phyloP scores from a whole-genome alignment of 495 filamentous ascomycete species.

The Penicillium pulvis region DNA sequence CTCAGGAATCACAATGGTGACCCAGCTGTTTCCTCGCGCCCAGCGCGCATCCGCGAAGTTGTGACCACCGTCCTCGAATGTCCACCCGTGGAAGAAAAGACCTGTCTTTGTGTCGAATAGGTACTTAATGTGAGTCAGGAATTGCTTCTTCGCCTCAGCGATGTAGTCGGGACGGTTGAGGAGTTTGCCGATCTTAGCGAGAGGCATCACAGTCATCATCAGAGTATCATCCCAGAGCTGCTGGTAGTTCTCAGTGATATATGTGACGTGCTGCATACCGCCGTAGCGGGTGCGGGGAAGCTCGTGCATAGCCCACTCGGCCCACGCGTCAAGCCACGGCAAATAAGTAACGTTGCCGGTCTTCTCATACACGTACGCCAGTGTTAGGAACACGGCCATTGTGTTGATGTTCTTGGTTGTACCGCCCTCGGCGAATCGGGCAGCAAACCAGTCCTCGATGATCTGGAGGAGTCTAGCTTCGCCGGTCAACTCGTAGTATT shows the following conservation, averaged over 20 bases:
- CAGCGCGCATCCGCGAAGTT: slow-evolving; percentile 71
- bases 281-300: slow-evolving; percentile 67
- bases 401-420: slow-evolving; percentile 84
- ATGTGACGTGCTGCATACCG: slow-evolving; percentile 73
- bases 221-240: slow-evolving; percentile 80
- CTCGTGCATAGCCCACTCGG: slow-evolving; percentile 74
- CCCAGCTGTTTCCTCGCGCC: slow-evolving; percentile 69
- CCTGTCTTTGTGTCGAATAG: slow-evolving; percentile 67
- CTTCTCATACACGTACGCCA: slow-evolving; percentile 71
- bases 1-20: slow-evolving; percentile 75
- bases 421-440: slow-evolving; percentile 63
- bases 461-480: slow-evolving; percentile 51
- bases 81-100: slow-evolving; percentile 75
- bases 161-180: slow-evolving; percentile 65
- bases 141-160: slow-evolving; percentile 73
- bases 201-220: slow-evolving; percentile 79
- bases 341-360: slow-evolving; percentile 61
- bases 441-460: slow-evolving; percentile 69
- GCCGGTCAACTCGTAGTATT: slow-evolving; percentile 69
- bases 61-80: slow-evolving; percentile 65
- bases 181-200: slow-evolving; percentile 72
- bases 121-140: slow-evolving; percentile 71
- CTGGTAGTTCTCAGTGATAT: slow-evolving; percentile 59
- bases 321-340: slow-evolving; percentile 73
- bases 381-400: slow-evolving; percentile 70